A percentile compares a stretch with the other conserved stretches of the same genome.
These are phyloP conservation scores for Batkoa obscura DNA, from an alignment of 371 early-diverging fungal genomes.

Conservation along the genomic window DNA sequence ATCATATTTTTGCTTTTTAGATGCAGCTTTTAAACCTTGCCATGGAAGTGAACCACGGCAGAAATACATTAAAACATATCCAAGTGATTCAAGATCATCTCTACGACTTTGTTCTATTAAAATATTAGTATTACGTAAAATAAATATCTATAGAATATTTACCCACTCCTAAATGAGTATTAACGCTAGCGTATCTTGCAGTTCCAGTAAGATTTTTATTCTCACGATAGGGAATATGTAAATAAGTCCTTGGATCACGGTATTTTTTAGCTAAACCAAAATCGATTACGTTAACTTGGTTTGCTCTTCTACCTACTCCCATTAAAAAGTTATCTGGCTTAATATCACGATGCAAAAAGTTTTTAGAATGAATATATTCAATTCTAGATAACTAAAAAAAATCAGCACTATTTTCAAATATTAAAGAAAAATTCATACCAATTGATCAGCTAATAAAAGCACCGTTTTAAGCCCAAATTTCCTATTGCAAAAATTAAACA, in stretches of 20 bases:
- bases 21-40: constrained; percentile 97
- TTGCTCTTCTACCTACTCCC: constrained; percentile 86
- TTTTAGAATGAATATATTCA: constrained; percentile 92
- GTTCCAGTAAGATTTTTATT: constrained; percentile 99
- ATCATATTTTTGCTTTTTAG: constrained; percentile 98
- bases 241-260: constrained; percentile 87
- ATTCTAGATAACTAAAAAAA: constrained; percentile 66
- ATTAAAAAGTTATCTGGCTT: constrained; percentile 99
- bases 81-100: constrained; percentile 98
- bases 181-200: constrained; percentile 97
- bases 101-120: constrained; percentile 90
- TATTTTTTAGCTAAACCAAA: constrained; percentile 98
- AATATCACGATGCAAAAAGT: constrained; percentile 64
- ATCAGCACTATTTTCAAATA: not conserved
- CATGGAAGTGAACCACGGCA: constrained; percentile 97
- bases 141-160: constrained; percentile 13
- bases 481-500: constrained; percentile 95
- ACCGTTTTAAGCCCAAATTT: constrained; percentile 98
- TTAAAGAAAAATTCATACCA: constrained; percentile 38
- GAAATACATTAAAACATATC: constrained; percentile 99
- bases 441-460: constrained; percentile 90
- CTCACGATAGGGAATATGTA: constrained; percentile 95
- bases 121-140: not conserved
- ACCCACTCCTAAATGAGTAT: constrained; percentile 96
- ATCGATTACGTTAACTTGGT: constrained; percentile 97